These are phyloP conservation scores for Didymella glomerata DNA, from an alignment of 2,329 filamentous ascomycete genomes.

Conservation along the genomic window DNA sequence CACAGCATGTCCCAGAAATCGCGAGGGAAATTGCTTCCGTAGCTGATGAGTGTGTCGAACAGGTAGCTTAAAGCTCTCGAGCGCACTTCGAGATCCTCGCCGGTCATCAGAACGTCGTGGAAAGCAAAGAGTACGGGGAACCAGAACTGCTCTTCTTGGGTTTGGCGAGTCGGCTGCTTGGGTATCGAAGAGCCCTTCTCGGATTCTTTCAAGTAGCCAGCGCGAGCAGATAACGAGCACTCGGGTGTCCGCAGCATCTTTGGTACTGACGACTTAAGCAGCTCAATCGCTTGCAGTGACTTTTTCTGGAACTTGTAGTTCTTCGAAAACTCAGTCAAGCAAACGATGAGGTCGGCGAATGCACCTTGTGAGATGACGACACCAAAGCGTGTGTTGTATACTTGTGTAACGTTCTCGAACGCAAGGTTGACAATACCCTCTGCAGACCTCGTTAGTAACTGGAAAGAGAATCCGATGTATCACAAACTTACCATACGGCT, in stretches of 20 bases:
- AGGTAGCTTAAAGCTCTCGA: constrained; percentile 91
- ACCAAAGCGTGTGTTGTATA: constrained; percentile 94
- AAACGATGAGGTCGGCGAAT: constrained; percentile 95
- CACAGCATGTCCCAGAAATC: constrained; percentile 99
- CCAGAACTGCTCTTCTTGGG: constrained; percentile 97
- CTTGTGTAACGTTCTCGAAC: constrained; percentile 94
- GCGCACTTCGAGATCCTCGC: constrained; percentile 95
- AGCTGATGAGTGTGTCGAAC: constrained; percentile 89
- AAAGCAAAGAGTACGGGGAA: constrained; percentile 98
- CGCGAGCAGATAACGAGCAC: constrained; percentile 81
- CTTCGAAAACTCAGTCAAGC: constrained; percentile 97
- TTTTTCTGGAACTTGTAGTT: constrained; percentile 99
- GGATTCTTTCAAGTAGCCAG: constrained; percentile 60
- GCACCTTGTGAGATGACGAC: constrained; percentile 96
- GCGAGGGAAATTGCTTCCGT: constrained; percentile 88
- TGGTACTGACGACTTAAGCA: constrained; percentile 89
- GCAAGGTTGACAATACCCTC: constrained; percentile 96
- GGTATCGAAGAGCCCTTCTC: constrained; percentile 61
- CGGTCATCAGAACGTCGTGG: constrained; percentile 98
- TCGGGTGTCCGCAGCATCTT: constrained; percentile 96
- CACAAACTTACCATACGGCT: constrained; percentile 73
- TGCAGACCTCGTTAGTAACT: constrained; percentile 42
- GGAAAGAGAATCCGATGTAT: neutral
- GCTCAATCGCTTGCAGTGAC: constrained; percentile 93
- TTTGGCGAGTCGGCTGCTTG: constrained; percentile 77